Base-by-base conservation (phyloP, 2,329 filamentous ascomycete genomes). In the Macrophomina tecta region DNA sequence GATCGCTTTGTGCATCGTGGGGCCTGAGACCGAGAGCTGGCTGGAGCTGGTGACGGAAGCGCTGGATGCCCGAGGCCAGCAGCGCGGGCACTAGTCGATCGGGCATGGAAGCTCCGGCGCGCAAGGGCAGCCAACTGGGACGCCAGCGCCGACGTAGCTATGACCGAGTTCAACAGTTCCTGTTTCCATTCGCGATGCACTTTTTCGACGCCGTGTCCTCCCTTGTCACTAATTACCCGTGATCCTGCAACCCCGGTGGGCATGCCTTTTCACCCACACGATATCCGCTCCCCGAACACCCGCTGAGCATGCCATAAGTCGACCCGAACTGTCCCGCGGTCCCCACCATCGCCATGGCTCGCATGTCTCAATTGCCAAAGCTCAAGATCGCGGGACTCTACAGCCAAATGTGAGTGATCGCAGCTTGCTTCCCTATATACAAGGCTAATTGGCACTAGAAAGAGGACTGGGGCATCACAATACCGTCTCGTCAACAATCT, bases 1-100 rank as follows among this genome's bases (percentile, higher is more conserved):
- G 58, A 42, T 66, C 64, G 64, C 64, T 66, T 52, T 66, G 64
- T 66, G 53, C 64, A 64, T 64, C 61, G 48, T 64, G 49, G 48
- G 61, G 61, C 49, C 61, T 64, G 61, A 64, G 61, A 23, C 23
- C 36, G 42, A 16, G 58, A 49, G 45, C 42, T 49, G 42, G 28
- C 58, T n/a, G 61, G 48, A 64, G 61, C 61, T 64, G 61, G 60
- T 63, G 46, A 63, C 60, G 60, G 58, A 45, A 63, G 60, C 14
- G 60, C 45, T 63, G 60, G 61, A 42, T 49, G 58, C 58, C 58
- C 58, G 58, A 62, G 34, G 58, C 58, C 56, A 32, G 46, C 40
- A 49, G 30, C 30, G 58, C 58, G 58, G 58, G 58, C 58, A 49
- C 58, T 62, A 62, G 58, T 49, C 58, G 58, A 62, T 62, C 58